phyloP scores from a whole-genome alignment of 495 filamentous ascomycete genomes.

The Tuber melanosporum region DNA sequence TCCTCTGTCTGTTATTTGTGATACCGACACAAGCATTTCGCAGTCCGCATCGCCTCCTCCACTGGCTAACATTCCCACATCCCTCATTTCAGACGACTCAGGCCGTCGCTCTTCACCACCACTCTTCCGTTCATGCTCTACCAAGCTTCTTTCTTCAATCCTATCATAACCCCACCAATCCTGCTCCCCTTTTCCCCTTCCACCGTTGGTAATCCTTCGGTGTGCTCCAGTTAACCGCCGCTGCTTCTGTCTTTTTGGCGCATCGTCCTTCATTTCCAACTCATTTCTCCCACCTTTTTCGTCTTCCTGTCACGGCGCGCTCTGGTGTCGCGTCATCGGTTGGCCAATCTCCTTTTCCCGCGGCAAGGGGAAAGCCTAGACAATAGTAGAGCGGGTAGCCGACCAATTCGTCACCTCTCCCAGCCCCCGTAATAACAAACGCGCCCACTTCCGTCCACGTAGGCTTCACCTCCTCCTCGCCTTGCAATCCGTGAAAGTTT shows the following conservation, averaged over 20 bases:
- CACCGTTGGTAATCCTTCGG: not conserved
- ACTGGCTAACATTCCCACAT: not conserved
- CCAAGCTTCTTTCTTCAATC: not conserved
- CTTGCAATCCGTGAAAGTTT: not conserved
- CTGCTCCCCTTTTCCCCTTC: not conserved
- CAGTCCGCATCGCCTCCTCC: not conserved
- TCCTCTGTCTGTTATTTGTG: not conserved
- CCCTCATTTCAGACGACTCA: not conserved
- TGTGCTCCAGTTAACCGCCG: not conserved
- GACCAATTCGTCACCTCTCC: conserved; percentile 1
- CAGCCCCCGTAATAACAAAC: conserved; percentile 1
- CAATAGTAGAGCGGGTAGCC: not conserved
- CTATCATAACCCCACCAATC: not conserved
- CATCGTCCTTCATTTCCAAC: not conserved
- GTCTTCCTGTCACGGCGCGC: not conserved
- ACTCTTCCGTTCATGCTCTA: not conserved
- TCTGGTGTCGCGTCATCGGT: not conserved
- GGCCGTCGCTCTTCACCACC: not conserved
- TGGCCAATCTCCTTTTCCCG: not conserved
- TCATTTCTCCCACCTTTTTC: not conserved
- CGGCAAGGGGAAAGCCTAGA: not conserved
- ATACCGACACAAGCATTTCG: not conserved
- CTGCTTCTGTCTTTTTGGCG: not conserved
- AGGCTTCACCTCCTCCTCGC: not conserved
- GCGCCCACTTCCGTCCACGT: not conserved